Evolutionary conservation across 192 early-diverging fungal species (phyloP), one percentile per base, ranked within the genome.

Genomic region (Podochytrium sp.): DNA sequence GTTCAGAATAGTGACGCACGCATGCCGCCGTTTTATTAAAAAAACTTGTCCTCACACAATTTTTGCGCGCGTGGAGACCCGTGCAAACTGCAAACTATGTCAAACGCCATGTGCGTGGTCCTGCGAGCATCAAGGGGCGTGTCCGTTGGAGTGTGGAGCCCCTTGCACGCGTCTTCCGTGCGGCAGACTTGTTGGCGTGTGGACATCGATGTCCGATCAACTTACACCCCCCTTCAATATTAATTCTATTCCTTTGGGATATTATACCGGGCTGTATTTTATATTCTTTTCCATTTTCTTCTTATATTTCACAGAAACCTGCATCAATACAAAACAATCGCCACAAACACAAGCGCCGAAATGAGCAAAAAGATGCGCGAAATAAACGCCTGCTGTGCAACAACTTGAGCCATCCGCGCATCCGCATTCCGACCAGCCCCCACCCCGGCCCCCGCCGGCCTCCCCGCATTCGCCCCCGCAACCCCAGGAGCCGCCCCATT

Each of bases 281-380:
- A n/a, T n/a, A n/a, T n/a, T n/a, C n/a, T n/a, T n/a, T n/a, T n/a
- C n/a, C n/a, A n/a, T n/a, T n/a, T n/a, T n/a, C n/a, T n/a, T n/a
- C n/a, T n/a, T n/a, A n/a, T n/a, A n/a, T n/a, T n/a, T n/a, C n/a
- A n/a, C n/a, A n/a, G n/a, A n/a, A n/a, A n/a, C n/a, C n/a, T n/a
- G n/a, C n/a, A n/a, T n/a, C n/a, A 94, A 74, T 90, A 91, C 27
- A 93, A 83, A 42, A 96, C 35, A 51, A 96, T 91, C 58, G 87
- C 88, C 56, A 94, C 85, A 35, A 94, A 77, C n/a, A 92, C 77
- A 74, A 96, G 84, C 3, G 88, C 85, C 0, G 91, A 87, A 58
- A 95, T 66, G 90, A 95, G 94, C 78, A 96, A 84, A 58, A 94
- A 91, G 60, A 95, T 75, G 14, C 93, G 81, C 30, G 92, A 94